Evolutionary conservation across 2,329 filamentous ascomycete genomes (phyloP), one percentile per base, ranked within the genome.

Genomic region (Talaromyces sp.): DNA sequence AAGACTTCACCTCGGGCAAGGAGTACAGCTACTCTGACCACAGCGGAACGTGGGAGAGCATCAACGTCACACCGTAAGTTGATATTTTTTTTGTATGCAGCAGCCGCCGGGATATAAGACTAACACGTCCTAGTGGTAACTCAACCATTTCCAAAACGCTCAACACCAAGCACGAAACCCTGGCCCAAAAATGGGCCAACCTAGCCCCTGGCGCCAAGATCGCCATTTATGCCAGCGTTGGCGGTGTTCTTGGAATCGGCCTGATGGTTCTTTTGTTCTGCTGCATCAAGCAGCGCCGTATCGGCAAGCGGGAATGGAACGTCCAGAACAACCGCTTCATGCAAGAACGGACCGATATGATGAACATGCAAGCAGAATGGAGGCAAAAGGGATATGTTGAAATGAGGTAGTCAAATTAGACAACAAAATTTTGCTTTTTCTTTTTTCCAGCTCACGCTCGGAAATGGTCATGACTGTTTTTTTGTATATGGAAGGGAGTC

Each of bases 11-110:
- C 44, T 83, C 85, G 2, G 81, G 78, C 59, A 87, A 86, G 70
- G 85, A 87, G 71, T 93, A 92, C 71, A 73, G 81, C 27, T 92
- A 86, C 66, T 81, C 80, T 5, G 88, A 90, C 68, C 73, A 77
- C 32, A 78, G 81, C 0, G 89, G 89, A 58, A 77, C 75, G 51
- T 90, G 81, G 80, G 67, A 88, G 69, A 89, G 86, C 74, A 90
- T 90, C 72, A 80, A 88, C 55, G 67, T 84, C 84, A 69, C 68
- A 25, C 33, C 64, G 74, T 78, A 71, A 68, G 75, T 70, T n/a
- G 44, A 13, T 19, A 10, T 30, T 19, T 5, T 22, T 22, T n/a
- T 27, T 1, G 17, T 53, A 51, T 7, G 51, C 13, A 3, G 9
- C 13, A 15, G 13, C 32, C 19, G 10, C 22, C 11, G 42, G 15